Base-by-base conservation (phyloP, 2,329 filamentous ascomycete genomes). In the Fusarium udum region DNA sequence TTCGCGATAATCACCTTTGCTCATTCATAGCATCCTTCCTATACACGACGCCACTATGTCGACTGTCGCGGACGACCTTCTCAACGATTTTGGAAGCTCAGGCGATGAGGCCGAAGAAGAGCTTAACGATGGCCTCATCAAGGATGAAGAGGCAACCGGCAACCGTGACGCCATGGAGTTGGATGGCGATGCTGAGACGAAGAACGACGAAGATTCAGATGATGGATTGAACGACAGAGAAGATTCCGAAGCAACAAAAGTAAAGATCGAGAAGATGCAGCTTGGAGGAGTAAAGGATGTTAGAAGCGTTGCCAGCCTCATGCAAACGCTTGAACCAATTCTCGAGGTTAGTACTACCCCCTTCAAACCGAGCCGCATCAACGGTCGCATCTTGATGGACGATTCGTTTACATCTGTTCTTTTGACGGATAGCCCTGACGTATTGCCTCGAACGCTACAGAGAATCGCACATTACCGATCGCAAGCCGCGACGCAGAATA, bases 41-140 rank as follows among this genome's bases (percentile, higher is more conserved):
- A 49, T 48, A 53, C 67, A 67, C 53, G 49, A 65, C 72, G 64
- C 64, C 78, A 82, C 70, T 59, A 97, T 98, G 95, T 94, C 95
- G 81, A 97, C 94, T 49, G 88, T 97, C 72, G 95, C 94, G 71
- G 95, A 98, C 79, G 95, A 98, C 81, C 89, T 99, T 16, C 87
- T 98, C 77, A 93, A 96, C 79, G 94, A 97, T 63, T 83, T 84
- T 64, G 83, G 80, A 14, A 82, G 79, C 79, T 93, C 91, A 11
- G 94, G 91, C 58, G 94, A 94, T 59, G 93, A 96, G 77, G 90
- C 88, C 42, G 92, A 92, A 70, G 89, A 90, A 40, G 86, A 89
- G 37, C 86, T 87, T 52, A 85, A 89, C 64, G 85, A 87, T 73
- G 84, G 84, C 60, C 81, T 83, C 60, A 82, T 86, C 45, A 82